Evolutionary conservation across 495 filamentous ascomycete species (phyloP).

Genomic region (Xylaria venustula): DNA sequence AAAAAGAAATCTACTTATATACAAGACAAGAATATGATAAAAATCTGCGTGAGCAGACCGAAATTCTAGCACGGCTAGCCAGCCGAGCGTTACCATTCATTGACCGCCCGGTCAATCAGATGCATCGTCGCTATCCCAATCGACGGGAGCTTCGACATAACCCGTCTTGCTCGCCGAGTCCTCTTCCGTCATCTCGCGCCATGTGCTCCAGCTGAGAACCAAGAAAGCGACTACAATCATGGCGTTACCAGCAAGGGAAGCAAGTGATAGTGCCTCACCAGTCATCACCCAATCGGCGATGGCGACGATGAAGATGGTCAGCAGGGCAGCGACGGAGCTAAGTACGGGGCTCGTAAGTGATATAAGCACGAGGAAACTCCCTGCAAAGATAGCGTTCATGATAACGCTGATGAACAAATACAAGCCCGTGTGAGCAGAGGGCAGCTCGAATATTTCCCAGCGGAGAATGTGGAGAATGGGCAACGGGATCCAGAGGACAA

Average conservation of each 20-base stretch:
- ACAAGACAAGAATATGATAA: too few relatives aligned
- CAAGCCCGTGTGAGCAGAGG: constrained; percentile 70
- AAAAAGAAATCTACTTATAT: too few relatives aligned
- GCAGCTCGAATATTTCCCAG: constrained; percentile 78
- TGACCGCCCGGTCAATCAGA: background rate
- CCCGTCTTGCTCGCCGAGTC: constrained; percentile 43
- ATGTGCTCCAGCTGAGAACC: constrained; percentile 86
- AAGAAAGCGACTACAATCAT: constrained; percentile 85
- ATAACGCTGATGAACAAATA: constrained; percentile 77
- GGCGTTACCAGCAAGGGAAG: constrained; percentile 77
- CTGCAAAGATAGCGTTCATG: constrained; percentile 86
- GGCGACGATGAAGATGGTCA: constrained; percentile 96
- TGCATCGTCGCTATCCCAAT: constrained; percentile 26
- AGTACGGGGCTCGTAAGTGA: constrained; percentile 89
- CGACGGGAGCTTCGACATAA: constrained; percentile 18
- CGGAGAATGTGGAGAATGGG: constrained; percentile 77
- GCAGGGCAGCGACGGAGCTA: constrained; percentile 82
- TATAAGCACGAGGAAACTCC: constrained; percentile 91
- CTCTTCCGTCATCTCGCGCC: constrained; percentile 87
- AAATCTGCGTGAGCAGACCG: too few relatives aligned
- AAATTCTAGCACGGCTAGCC: too few relatives aligned
- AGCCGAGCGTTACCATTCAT: too few relatives aligned
- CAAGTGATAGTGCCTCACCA: constrained; percentile 66
- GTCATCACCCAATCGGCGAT: constrained; percentile 85
- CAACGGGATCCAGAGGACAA: constrained; percentile 88